phyloP scores from a whole-genome alignment of 2,329 filamentous ascomycete species.

The Aspergillus sp. region DNA sequence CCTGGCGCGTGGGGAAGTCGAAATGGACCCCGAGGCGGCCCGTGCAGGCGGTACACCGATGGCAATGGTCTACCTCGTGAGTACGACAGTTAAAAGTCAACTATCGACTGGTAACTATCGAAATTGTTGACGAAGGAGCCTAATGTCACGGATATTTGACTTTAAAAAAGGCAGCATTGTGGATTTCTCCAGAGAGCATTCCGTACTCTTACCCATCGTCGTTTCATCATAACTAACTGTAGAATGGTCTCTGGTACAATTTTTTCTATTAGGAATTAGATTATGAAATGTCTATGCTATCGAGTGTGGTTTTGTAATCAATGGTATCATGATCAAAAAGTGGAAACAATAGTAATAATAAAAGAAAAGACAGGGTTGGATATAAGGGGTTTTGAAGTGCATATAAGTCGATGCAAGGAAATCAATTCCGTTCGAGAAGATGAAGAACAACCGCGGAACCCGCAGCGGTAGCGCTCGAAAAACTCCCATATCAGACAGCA shows the following conservation, averaged over 20 bases:
- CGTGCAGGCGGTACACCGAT: neutral
- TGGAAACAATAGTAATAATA: neutral
- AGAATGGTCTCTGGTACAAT: neutral
- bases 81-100: neutral
- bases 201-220: neutral
- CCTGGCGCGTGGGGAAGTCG: neutral
- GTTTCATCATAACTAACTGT: neutral
- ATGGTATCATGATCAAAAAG: slow-evolving; percentile 22
- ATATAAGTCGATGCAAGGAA: slow-evolving; percentile 9
- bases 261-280: slow-evolving; percentile 20
- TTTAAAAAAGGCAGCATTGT: no score
- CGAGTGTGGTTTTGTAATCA: slow-evolving; percentile 19
- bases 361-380: neutral
- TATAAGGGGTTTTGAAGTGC: slow-evolving; percentile 3
- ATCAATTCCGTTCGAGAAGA: slow-evolving; percentile 1
- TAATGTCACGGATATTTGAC: no score
- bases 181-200: neutral
- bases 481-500: neutral
- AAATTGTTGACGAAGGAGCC: neutral
- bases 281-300: slow-evolving; percentile 22
- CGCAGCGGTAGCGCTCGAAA: slow-evolving; percentile 14
- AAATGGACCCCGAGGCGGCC: slow-evolving; percentile 1
- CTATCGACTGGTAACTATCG: neutral
- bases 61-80: neutral
- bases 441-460: slow-evolving; percentile 17